Evolutionary conservation across 2,329 filamentous ascomycete species (phyloP).

Genomic region (Colletotrichum sp.): DNA sequence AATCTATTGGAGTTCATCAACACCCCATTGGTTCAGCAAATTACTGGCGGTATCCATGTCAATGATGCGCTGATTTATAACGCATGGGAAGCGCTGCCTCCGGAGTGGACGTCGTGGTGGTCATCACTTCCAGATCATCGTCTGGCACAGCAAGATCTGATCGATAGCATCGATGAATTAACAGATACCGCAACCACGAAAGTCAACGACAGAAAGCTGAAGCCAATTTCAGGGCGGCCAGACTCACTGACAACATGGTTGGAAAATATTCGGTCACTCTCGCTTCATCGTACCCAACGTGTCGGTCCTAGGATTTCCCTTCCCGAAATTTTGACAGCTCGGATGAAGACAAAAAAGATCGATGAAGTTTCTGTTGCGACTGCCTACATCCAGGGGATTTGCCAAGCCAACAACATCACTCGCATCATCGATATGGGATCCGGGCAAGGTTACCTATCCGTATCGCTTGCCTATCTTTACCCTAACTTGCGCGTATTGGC

Average conservation of each 20-base stretch:
- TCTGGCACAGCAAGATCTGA: slow-evolving; percentile 32
- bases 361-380: slow-evolving; percentile 32
- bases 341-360: slow-evolving; percentile 36
- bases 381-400: slow-evolving; percentile 28
- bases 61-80: slow-evolving; percentile 35
- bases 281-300: slow-evolving; percentile 24
- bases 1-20: slow-evolving; percentile 27
- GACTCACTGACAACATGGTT: slow-evolving; percentile 1
- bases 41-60: slow-evolving; percentile 38
- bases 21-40: slow-evolving; percentile 32
- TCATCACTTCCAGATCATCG: slow-evolving; percentile 30
- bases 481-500: slow-evolving; percentile 30
- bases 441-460: slow-evolving; percentile 34
- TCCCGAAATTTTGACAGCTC: slow-evolving; percentile 24
- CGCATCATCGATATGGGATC: slow-evolving; percentile 26
- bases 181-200: background rate
- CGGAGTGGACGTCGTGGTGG: slow-evolving; percentile 36
- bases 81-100: slow-evolving; percentile 32
- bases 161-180: slow-evolving; percentile 28
- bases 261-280: background rate
- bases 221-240: background rate
- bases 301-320: slow-evolving; percentile 17
- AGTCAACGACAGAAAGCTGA: background rate
- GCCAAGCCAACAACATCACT: slow-evolving; percentile 26
- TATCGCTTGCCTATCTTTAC: slow-evolving; percentile 31